Conservation (phyloP, 2,329 filamentous ascomycete genomes). For the Paramyrothecium roridum region DNA sequence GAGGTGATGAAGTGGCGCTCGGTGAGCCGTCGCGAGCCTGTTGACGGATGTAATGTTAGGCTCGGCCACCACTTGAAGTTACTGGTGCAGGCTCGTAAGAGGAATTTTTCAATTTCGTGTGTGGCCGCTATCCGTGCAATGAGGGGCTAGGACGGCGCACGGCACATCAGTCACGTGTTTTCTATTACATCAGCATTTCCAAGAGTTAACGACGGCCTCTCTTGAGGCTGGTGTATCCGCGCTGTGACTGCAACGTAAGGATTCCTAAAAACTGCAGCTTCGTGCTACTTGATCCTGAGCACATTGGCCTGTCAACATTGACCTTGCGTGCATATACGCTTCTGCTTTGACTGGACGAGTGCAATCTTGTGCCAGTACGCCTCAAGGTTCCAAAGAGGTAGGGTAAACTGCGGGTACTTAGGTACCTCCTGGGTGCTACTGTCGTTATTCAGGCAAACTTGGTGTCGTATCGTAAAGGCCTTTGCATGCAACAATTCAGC, state of each 20-base stretch:
- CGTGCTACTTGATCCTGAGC: too few species aligned
- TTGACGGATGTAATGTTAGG: slow-evolving; percentile 28
- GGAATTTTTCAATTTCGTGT: slow-evolving; percentile 45
- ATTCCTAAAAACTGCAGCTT: too few species aligned
- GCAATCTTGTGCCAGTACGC: not conserved
- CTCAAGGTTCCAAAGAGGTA: not conserved
- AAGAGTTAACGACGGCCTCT: not conserved
- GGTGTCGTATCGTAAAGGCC: too few species aligned
- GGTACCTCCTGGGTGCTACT: not conserved
- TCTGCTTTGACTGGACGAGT: not conserved
- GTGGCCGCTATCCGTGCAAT: slow-evolving; percentile 39
- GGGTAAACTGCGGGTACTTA: not conserved
- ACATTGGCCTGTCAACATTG: too few species aligned
- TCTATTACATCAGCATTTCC: slow-evolving; percentile 21
- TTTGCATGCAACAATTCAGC: too few species aligned
- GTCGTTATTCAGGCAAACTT: too few species aligned
- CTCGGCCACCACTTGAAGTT: slow-evolving; percentile 35
- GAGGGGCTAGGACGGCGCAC: slow-evolving; percentile 30
- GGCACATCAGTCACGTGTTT: slow-evolving; percentile 27
- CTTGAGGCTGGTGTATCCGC: not conserved
- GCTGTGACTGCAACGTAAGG: not conserved
- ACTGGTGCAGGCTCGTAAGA: slow-evolving; percentile 31
- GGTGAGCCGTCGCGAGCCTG: slow-evolving; percentile 35
- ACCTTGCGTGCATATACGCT: too few species aligned
- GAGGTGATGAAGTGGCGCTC: slow-evolving; percentile 31